Conservation (phyloP, 1,139 yeast species). For the Hemisphaericaspora subhashii region DNA sequence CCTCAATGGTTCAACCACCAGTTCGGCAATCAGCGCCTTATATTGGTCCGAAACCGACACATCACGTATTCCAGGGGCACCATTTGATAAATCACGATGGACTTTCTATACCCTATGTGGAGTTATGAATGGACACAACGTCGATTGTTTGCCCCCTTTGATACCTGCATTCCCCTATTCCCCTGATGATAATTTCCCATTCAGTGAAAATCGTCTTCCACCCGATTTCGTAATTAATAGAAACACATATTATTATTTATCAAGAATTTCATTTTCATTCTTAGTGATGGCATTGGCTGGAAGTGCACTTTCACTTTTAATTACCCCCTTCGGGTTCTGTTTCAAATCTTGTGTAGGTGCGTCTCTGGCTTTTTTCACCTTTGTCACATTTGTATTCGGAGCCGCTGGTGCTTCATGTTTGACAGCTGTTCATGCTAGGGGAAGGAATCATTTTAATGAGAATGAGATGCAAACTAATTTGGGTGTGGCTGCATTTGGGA, state of each 20-base stretch:
- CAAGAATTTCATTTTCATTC: constrained; percentile 71
- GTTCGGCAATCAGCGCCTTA: constrained; percentile 51
- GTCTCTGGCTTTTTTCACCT: constrained; percentile 27
- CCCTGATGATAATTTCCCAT: constrained; percentile 57
- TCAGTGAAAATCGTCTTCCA: constrained; percentile 44
- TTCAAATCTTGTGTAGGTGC: constrained; percentile 17
- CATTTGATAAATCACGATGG: constrained; percentile 48
- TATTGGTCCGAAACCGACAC: constrained; percentile 77
- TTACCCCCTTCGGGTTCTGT: constrained; percentile 16
- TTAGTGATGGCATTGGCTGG: constrained; percentile 59
- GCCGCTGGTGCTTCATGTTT: constrained; percentile 58
- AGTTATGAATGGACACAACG: constrained; percentile 34
- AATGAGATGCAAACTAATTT: constrained; percentile 48
- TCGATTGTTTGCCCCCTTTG: constrained; percentile 47
- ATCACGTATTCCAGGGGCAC: constrained; percentile 42
- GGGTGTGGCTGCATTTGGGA: constrained; percentile 61
- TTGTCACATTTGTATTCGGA: constrained; percentile 54
- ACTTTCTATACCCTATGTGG: constrained; percentile 69
- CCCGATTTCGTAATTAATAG: constrained; percentile 43
- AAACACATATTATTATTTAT: constrained; percentile 56
- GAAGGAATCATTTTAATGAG: constrained; percentile 53
- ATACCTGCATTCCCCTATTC: constrained; percentile 67
- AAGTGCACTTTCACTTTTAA: constrained; percentile 47
- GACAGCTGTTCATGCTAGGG: constrained; percentile 67
- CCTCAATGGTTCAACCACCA: constrained; percentile 57